Percentiles rank a stretch among this genome's conserved stretches.
Conservation (phyloP, 768 basidiomycete genomes). For the Suillus decipiens region DNA sequence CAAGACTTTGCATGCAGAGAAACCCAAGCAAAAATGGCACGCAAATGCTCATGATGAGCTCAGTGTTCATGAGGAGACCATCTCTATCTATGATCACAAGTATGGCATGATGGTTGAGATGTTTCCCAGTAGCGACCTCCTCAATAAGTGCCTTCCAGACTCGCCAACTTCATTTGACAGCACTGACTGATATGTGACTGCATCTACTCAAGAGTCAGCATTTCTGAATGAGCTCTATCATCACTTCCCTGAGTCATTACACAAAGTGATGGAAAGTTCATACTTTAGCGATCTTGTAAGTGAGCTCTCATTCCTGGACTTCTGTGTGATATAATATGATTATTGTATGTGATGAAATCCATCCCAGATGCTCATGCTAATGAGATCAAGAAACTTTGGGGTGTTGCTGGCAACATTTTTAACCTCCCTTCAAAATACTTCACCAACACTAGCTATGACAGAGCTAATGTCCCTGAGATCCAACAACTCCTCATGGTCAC, state of each 20-base stretch:
- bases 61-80: not conserved
- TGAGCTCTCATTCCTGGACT: conserved; percentile 2
- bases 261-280: not conserved
- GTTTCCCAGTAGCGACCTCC: not conserved
- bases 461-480: no score
- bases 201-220: not conserved
- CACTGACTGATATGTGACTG: conserved; percentile 1
- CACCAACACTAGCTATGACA: no score
- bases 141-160: not conserved
- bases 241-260: not conserved
- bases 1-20: not conserved
- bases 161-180: conserved; percentile 1
- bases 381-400: not conserved
- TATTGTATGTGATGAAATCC: conserved; percentile 1
- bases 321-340: not conserved
- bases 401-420: no score
- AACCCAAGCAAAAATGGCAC: not conserved
- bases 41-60: not conserved
- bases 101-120: conserved; percentile 1
- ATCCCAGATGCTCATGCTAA: not conserved
- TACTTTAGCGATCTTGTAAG: conserved; percentile 8
- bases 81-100: not conserved
- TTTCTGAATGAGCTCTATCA: conserved; percentile 1
- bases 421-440: no score
- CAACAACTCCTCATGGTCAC: no score